Evolutionary conservation across 345 rosid species (phyloP), one percentile per base, ranked within the genome.

Genomic region (Syzygium jambos): DNA sequence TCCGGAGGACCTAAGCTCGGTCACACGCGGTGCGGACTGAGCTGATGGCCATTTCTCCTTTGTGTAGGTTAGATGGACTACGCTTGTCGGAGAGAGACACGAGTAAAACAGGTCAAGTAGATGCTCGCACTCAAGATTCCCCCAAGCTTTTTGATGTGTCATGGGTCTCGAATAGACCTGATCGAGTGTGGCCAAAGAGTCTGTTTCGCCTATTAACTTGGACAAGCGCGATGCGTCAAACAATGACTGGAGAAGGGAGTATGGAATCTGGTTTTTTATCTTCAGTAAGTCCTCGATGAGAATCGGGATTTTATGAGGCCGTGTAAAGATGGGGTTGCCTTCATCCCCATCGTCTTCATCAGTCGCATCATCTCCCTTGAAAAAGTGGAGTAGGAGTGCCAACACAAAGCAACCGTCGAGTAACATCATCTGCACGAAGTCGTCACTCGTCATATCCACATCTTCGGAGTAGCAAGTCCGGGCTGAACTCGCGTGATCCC

Each of bases 351-450:
- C 41, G 13, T 3, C 12, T 13, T 15, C 4, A 6, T 82, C 19
- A 23, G 2, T 6, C 8, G 13, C 4, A 14, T 51, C 25, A 6
- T 7, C 25, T 23, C 19, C 7, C 2, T 13, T 7, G 43, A 13
- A 22, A 0, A 27, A 51, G 41, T 38, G 56, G 85, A 84, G 38
- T 52, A 86, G 55, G 52, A 90, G 61, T 65, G 86, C 92, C 25
- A 87, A 16, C 25, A 90, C 52, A 25, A 88, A 90, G 80, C 90
- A 90, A 22, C 90, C 86, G 21, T 88, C 91, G 19, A 90, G 85
- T 65, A 90, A 11, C 86, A 88, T 88, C 90, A 85, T 88, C 87
- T 87, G 73, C 25, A 85, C 14, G 4, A 90, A 90, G 49, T 87
- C 85, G n/a, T 73, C 78, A 27, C 54, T 53, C 4, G 55, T 12